Evolutionary conservation across 176 grass and related monocot genomes (phyloP).

Genomic region (Neostapfia colusana): DNA sequence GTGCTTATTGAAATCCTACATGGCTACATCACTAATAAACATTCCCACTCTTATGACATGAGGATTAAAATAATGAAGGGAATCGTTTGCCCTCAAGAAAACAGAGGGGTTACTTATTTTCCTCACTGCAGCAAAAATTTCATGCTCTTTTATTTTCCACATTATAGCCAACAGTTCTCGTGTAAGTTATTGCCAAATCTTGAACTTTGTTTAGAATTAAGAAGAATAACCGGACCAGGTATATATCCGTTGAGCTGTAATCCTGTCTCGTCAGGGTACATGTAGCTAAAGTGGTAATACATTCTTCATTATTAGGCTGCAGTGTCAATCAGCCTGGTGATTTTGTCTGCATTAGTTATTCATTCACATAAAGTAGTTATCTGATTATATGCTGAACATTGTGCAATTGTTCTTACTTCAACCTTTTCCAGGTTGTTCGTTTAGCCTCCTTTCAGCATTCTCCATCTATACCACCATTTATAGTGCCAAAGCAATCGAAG

Average conservation of each 20-base stretch:
- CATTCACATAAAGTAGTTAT: neutral
- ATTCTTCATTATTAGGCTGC: neutral
- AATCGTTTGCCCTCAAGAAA: neutral
- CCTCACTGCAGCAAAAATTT: too few relatives aligned
- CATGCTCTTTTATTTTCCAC: too few relatives aligned
- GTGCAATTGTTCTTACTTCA: constrained; percentile 10
- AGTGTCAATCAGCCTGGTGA: neutral
- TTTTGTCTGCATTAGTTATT: neutral
- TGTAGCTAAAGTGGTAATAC: neutral
- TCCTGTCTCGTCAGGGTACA: neutral
- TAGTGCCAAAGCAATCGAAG: constrained; percentile 87
- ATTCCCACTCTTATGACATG: neutral
- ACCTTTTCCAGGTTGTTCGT: constrained; percentile 73
- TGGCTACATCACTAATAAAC: neutral
- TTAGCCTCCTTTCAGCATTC: constrained; percentile 96
- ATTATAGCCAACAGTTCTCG: neutral
- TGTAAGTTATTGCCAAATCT: constrained; percentile 19
- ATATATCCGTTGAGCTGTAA: neutral
- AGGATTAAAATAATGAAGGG: neutral
- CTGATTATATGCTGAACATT: neutral
- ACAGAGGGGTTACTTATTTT: too few relatives aligned
- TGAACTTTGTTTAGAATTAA: constrained; percentile 3
- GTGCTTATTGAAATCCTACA: neutral
- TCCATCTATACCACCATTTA: constrained; percentile 49
- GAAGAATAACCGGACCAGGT: constrained; percentile 4